These are phyloP conservation scores for Discostella pseudostelligera DNA, from an alignment of 108 stramenopile genomes.

Conservation along the genomic window DNA sequence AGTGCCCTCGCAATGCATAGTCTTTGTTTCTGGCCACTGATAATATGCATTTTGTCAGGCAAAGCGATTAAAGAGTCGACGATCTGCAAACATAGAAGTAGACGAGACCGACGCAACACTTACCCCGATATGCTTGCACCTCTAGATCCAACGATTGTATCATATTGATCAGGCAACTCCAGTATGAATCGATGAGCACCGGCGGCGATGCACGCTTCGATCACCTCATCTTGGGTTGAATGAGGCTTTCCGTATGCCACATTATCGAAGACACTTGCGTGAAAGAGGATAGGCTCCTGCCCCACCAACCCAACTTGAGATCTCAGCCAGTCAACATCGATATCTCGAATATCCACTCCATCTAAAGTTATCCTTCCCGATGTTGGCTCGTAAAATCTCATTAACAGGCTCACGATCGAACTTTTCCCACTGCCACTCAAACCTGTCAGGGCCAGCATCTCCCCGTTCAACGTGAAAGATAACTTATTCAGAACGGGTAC, in stretches of 20 bases:
- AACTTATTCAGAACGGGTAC: slow-evolving; percentile 53
- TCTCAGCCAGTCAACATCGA: slow-evolving; percentile 56
- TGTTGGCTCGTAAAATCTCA: slow-evolving; percentile 72
- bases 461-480: slow-evolving; percentile 40
- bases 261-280: slow-evolving; percentile 73
- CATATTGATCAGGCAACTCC: slow-evolving; percentile 59
- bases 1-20: slow-evolving; percentile 89
- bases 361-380: slow-evolving; percentile 61
- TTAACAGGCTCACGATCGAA: slow-evolving; percentile 62
- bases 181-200: slow-evolving; percentile 75
- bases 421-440: slow-evolving; percentile 70
- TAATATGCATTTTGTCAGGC: slow-evolving; percentile 14
- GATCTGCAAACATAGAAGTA: neutral
- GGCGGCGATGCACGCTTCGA: slow-evolving; percentile 56
- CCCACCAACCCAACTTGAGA: slow-evolving; percentile 69
- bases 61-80: neutral
- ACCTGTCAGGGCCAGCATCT: slow-evolving; percentile 68
- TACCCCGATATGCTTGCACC: slow-evolving; percentile 53
- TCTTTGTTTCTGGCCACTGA: slow-evolving; percentile 93
- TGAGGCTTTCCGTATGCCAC: slow-evolving; percentile 62
- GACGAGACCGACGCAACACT: neutral
- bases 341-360: slow-evolving; percentile 54
- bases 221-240: slow-evolving; percentile 54
- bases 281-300: slow-evolving; percentile 85
- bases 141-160: slow-evolving; percentile 72